phyloP scores from a whole-genome alignment of 805 yeast genomes.

The Ogataea dorogensis region DNA sequence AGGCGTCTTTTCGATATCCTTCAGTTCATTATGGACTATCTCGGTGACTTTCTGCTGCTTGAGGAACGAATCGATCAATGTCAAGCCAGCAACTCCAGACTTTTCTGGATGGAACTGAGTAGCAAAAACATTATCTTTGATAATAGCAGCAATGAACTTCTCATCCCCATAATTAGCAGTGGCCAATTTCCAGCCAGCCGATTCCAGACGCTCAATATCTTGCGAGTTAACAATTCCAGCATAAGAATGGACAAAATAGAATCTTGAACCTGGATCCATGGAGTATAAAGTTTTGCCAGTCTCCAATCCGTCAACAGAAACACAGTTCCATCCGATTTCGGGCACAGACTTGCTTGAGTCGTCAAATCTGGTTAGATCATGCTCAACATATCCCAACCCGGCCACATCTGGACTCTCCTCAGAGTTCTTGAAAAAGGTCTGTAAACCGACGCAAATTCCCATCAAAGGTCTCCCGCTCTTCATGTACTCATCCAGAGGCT shows the following conservation, averaged over 20 bases:
- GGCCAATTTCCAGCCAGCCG: constrained; percentile 65
- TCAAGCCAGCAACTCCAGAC: constrained; percentile 87
- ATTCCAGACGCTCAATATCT: constrained; percentile 32
- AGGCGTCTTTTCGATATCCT: constrained; percentile 26
- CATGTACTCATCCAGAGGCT: constrained; percentile 66
- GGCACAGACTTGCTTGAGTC: constrained; percentile 78
- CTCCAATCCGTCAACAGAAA: constrained; percentile 20
- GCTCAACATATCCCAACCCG: constrained; percentile 61
- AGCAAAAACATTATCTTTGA: constrained; percentile 79
- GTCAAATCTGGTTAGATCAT: constrained; percentile 61
- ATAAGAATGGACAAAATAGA: constrained; percentile 93
- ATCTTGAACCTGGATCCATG: constrained; percentile 64
- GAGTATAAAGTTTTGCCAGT: constrained; percentile 48
- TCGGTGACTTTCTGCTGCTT: constrained; percentile 39
- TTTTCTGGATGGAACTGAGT: constrained; percentile 99
- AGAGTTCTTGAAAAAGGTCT: constrained; percentile 72
- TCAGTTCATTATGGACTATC: constrained; percentile 8
- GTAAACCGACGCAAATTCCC: constrained; percentile 98
- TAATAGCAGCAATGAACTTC: constrained; percentile 76
- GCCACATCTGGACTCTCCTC: constrained; percentile 61
- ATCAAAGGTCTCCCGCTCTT: constrained; percentile 78
- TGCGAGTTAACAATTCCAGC: constrained; percentile 63
- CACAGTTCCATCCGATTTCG: constrained; percentile 89
- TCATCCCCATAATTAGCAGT: constrained; percentile 74
- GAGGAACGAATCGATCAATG: constrained; percentile 71